Evolutionary conservation across 2,329 filamentous ascomycete species (phyloP).

Genomic region (Aspergillus sergii): DNA sequence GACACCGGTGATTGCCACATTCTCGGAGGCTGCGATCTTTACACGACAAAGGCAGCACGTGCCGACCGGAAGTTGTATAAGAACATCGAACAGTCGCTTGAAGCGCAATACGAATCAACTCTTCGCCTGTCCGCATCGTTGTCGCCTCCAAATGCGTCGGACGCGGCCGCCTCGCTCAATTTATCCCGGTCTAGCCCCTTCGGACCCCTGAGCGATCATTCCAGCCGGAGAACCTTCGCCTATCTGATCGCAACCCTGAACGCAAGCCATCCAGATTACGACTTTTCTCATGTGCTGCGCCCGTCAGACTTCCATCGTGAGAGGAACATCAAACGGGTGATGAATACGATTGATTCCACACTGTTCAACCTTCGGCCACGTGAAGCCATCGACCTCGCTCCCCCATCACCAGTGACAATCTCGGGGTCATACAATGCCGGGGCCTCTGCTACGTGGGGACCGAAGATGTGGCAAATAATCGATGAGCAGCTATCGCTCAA

Average conservation of each 20-base stretch:
- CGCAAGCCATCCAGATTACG: constrained; percentile 93
- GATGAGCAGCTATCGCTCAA: constrained; percentile 93
- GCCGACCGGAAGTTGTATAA: constrained; percentile 97
- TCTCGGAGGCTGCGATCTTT: constrained; percentile 90
- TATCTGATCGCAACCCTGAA: constrained; percentile 97
- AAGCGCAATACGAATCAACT: constrained; percentile 86
- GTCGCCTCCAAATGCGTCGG: constrained; percentile 76
- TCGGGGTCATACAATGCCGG: constrained; percentile 50
- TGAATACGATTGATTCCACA: constrained; percentile 84
- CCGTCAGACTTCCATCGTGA: constrained; percentile 89
- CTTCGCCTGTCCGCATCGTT: constrained; percentile 84
- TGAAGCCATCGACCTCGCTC: constrained; percentile 43
- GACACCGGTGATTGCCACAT: constrained; percentile 91
- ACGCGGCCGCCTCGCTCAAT: constrained; percentile 68
- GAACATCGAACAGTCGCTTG: constrained; percentile 87
- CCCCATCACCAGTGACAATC: constrained; percentile 46
- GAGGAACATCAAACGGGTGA: constrained; percentile 75
- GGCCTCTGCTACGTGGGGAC: constrained; percentile 73
- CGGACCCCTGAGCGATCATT: constrained; percentile 82
- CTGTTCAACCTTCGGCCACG: constrained; percentile 81
- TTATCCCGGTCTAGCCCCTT: constrained; percentile 88
- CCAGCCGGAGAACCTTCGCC: constrained; percentile 87
- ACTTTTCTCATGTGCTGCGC: constrained; percentile 89
- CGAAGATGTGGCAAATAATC: constrained; percentile 87
- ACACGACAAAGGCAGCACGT: constrained; percentile 94